phyloP scores from a whole-genome alignment of 2,329 filamentous ascomycete genomes.

The Botrytis porri region DNA sequence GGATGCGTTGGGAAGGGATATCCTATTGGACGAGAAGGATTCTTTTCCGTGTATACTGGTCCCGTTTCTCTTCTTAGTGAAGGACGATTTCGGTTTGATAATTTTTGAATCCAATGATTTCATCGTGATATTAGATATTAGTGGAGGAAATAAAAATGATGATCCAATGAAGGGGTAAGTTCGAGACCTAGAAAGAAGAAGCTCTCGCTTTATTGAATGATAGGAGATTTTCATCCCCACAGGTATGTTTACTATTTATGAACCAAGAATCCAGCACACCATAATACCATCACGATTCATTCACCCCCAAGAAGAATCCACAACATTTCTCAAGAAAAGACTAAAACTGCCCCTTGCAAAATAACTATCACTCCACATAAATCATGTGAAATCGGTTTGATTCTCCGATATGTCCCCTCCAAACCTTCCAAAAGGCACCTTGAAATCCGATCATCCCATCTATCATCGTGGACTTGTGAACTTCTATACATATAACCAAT shows the following conservation, averaged over 20 bases:
- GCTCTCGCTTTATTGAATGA: slow-evolving; percentile 4
- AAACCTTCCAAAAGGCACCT: background rate
- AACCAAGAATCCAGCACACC: background rate
- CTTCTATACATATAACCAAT: background rate
- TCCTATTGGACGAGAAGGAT: background rate
- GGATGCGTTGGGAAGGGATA: slow-evolving; percentile 1
- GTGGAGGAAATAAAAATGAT: background rate
- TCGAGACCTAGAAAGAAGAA: background rate
- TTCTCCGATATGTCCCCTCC: slow-evolving; percentile 4
- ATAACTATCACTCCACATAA: background rate
- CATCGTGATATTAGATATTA: background rate
- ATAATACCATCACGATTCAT: background rate
- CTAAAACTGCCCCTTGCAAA: background rate
- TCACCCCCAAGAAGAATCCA: background rate
- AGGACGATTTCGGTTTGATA: background rate
- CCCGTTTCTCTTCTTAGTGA: background rate
- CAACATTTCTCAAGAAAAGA: background rate
- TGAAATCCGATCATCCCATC: slow-evolving; percentile 8
- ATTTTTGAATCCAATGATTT: background rate
- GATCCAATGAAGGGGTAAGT: slow-evolving; percentile 10
- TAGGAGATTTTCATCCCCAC: background rate
- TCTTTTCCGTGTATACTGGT: background rate
- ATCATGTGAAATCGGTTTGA: background rate
- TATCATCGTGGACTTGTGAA: background rate
- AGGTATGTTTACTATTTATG: background rate